Percentiles rank a stretch among this genome's conserved stretches.
Evolutionary conservation across 371 early-diverging fungal species (phyloP).

Genomic region (Quaeritorhiza haematococci): DNA sequence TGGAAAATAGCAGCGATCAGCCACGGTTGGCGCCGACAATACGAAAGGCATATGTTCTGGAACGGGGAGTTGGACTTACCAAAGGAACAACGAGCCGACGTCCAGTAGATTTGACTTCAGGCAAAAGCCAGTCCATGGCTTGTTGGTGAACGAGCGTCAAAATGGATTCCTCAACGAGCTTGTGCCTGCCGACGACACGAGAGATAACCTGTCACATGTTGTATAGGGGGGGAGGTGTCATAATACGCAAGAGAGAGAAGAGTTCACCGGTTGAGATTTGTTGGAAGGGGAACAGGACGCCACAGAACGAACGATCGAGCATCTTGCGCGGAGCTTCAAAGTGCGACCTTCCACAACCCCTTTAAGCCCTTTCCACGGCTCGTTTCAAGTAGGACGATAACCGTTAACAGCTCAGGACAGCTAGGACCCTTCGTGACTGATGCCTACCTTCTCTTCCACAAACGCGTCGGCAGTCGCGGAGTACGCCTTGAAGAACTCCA

Average conservation of each 20-base stretch:
- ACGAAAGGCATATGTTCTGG: conserved; percentile 5
- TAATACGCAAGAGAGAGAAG: not conserved
- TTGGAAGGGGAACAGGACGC: not conserved
- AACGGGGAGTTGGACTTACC: conserved; percentile 14
- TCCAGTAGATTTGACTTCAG: conserved; percentile 38
- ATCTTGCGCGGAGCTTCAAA: not conserved
- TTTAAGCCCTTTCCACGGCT: not conserved
- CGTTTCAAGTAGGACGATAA: not conserved
- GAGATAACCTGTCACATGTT: conserved; percentile 13
- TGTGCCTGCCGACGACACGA: not conserved
- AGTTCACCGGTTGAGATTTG: not conserved
- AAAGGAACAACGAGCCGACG: conserved; percentile 28
- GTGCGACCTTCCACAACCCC: not conserved
- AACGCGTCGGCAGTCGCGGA: not conserved
- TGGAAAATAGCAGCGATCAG: not conserved
- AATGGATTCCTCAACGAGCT: conserved; percentile 33
- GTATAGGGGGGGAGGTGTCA: too few species aligned
- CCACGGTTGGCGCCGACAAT: not conserved
- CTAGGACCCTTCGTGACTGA: too few species aligned
- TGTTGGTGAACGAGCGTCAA: conserved; percentile 36
- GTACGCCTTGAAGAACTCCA: conserved; percentile 7
- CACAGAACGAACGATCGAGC: not conserved
- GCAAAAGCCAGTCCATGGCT: conserved; percentile 38
- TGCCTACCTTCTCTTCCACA: not conserved
- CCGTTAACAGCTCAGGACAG: too few species aligned